phyloP scores from a whole-genome alignment of 768 basidiomycete genomes.

The Epithele typhae region DNA sequence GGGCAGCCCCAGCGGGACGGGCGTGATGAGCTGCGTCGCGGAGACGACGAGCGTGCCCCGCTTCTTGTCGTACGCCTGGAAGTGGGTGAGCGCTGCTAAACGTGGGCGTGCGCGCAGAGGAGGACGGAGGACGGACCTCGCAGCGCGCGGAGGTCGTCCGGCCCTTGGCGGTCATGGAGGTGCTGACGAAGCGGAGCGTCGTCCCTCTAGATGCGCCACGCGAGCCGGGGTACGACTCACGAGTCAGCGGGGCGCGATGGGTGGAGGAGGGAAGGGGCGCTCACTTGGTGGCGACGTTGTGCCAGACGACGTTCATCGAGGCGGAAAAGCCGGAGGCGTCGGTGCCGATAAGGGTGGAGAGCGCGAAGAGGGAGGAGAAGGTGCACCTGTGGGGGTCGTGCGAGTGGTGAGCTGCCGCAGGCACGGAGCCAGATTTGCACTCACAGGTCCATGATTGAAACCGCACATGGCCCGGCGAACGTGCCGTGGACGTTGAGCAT shows the following conservation, averaged over 20 bases:
- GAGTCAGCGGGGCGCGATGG: neutral
- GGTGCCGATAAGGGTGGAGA: slow-evolving; percentile 8
- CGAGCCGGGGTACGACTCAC: neutral
- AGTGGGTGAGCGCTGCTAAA: too few species aligned
- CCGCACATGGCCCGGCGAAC: slow-evolving; percentile 17
- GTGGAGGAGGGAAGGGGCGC: neutral
- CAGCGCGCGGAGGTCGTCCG: slow-evolving; percentile 12
- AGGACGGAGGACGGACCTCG: slow-evolving; percentile 15
- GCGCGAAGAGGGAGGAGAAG: slow-evolving; percentile 16
- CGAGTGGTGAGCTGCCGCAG: neutral
- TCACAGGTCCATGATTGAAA: slow-evolving; percentile 22
- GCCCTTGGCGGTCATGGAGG: slow-evolving; percentile 14
- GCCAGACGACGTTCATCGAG: slow-evolving; percentile 19
- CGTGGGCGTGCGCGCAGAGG: neutral
- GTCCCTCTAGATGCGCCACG: slow-evolving; percentile 13
- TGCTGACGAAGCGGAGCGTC: slow-evolving; percentile 17
- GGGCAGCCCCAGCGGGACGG: neutral
- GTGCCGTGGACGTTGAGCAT: slow-evolving; percentile 26
- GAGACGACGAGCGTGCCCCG: slow-evolving; percentile 20
- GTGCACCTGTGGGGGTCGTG: slow-evolving; percentile 12
- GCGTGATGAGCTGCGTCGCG: slow-evolving; percentile 17
- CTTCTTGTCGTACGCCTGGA: slow-evolving; percentile 20
- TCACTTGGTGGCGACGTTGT: slow-evolving; percentile 16
- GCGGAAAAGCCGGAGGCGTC: slow-evolving; percentile 19
- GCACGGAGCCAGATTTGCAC: too few species aligned